Evolutionary conservation across 176 grass and related monocot genomes (phyloP), one percentile per base, ranked within the genome.

Genomic region (sorghum (Sorghum bicolor)): DNA sequence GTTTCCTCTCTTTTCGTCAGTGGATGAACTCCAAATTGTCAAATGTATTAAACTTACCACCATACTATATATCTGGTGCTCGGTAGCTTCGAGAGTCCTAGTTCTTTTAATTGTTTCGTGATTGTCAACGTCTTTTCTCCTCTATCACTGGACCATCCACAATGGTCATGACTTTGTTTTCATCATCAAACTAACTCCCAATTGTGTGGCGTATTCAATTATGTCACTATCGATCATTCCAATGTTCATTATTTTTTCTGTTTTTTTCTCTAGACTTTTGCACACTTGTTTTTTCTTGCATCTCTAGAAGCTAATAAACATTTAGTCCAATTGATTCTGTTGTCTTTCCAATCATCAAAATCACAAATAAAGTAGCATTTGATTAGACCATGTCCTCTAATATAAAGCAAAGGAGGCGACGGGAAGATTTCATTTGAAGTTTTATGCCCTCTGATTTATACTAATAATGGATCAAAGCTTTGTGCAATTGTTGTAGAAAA

Each of bases 1-100:
- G 8, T 57, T n/a, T 57, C 8, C 1, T n/a, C 20, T 57, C 7
- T n/a, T 57, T 57, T 57, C 8, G 10, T 57, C 53, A 3, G 1
- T 57, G 1, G 20, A 55, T 9, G 19, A n/a, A n/a, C 19, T 55
- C 20, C 52, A 55, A 55, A 55, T 55, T 55, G 19, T 55, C 7
- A 0, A 0, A n/a, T 55, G 20, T 57, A 57, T 57, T 57, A n/a
- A n/a, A 57, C 53, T 57, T 57, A 57, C 6, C 8, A n/a, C 20
- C 2, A 2, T 10, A n/a, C 8, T n/a, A 10, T n/a, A 8, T 0
- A 10, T n/a, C 20, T 0, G 7, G 0, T 57, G 53, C 53, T 19
- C 8, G 0, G 20, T 57, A 57, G 20, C 8, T 57, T 57, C 20
- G 8, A 57, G 53, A n/a, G n/a, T 8, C 8, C 20, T 57, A 1